Percentiles rank a stretch among this genome's conserved stretches.
Evolutionary conservation across 2,329 filamentous ascomycete species (phyloP).

Genomic region (Thelonectria blattea): DNA sequence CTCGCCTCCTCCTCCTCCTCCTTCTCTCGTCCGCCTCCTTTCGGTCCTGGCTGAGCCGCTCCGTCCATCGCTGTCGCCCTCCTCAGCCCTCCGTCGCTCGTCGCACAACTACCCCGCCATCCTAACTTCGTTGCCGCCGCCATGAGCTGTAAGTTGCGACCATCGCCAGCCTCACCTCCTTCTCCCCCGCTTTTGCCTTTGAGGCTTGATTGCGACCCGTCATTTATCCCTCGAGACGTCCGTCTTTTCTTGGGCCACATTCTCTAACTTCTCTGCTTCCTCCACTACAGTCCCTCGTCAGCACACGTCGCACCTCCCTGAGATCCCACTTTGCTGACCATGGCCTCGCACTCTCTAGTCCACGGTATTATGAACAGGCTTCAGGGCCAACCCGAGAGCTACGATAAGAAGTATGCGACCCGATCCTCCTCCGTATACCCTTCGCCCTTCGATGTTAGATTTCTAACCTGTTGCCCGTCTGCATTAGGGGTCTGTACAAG

Average conservation of each 20-base stretch:
- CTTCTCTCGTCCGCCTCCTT: neutral
- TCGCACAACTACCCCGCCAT: constrained; percentile 37
- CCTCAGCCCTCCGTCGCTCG: constrained; percentile 10
- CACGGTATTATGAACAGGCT: constrained; percentile 93
- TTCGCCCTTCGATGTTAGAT: constrained; percentile 21
- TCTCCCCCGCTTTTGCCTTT: constrained; percentile 26
- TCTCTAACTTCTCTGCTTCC: neutral
- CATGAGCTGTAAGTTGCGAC: constrained; percentile 43
- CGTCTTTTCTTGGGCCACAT: neutral
- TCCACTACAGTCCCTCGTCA: neutral
- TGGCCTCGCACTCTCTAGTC: constrained; percentile 58
- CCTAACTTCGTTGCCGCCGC: constrained; percentile 22
- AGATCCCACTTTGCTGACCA: constrained; percentile 30
- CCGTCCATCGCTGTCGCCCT: neutral
- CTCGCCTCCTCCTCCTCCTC: constrained; percentile 6
- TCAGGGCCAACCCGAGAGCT: constrained; percentile 95
- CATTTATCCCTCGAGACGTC: neutral
- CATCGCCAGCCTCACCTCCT: constrained; percentile 34
- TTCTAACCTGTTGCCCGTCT: constrained; percentile 33
- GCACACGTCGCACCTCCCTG: neutral
- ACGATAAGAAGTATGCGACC: constrained; percentile 86
- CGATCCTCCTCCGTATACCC: constrained; percentile 35
- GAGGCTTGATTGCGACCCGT: neutral
- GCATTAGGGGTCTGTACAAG: constrained; percentile 76
- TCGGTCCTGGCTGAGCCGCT: neutral